A percentile compares a stretch with the other conserved stretches of the same genome.
These are phyloP conservation scores for Candida buenavistaensis DNA, from an alignment of 1,139 yeast genomes.

Conservation along the genomic window DNA sequence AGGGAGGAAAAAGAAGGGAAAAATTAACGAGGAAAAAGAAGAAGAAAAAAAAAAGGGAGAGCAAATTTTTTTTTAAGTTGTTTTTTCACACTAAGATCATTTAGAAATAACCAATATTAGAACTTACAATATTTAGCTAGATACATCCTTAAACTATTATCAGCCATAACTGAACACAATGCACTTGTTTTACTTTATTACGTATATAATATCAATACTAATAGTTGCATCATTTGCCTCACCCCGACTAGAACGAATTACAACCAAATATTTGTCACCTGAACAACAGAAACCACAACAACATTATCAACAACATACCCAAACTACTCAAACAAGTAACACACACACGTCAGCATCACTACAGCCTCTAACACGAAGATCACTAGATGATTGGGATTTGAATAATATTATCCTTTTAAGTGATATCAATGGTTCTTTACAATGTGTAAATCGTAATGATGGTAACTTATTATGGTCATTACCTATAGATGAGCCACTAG, in stretches of 20 bases:
- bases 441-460: conserved; percentile 74
- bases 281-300: conserved; percentile 10
- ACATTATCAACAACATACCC: conserved; percentile 6
- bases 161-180: neutral
- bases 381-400: conserved; percentile 56
- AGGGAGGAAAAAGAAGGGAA: too few species aligned
- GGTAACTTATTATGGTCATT: conserved; percentile 83
- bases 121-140: too few species aligned
- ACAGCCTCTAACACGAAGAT: conserved; percentile 38
- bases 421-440: conserved; percentile 86
- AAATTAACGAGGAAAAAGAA: too few species aligned
- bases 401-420: conserved; percentile 68
- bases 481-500: conserved; percentile 52
- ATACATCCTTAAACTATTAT: neutral
- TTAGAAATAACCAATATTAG: too few species aligned
- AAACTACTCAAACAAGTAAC: conserved; percentile 5
- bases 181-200: conserved; percentile 3
- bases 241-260: conserved; percentile 28
- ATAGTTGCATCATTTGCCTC: conserved; percentile 14
- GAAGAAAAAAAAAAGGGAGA: too few species aligned
- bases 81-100: too few species aligned
- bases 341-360: conserved; percentile 14
- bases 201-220: conserved; percentile 10
- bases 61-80: too few species aligned
- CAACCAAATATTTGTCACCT: conserved; percentile 15